These are phyloP conservation scores for Orbilia oligospora DNA, from an alignment of 2,329 filamentous ascomycete species.

Conservation along the genomic window DNA sequence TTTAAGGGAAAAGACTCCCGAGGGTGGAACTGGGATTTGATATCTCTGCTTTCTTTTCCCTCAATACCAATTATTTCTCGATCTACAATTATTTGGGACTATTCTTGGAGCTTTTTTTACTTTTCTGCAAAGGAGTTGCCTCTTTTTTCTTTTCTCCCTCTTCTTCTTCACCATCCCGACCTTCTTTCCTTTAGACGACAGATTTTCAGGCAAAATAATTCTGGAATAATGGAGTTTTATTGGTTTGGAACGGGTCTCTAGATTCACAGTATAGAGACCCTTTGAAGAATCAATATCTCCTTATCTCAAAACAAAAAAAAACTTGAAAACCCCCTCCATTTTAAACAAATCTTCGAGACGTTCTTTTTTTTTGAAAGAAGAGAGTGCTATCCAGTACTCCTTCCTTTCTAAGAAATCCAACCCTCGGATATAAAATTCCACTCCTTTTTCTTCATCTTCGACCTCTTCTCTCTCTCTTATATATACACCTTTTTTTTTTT, in stretches of 20 bases:
- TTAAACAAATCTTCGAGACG: background rate
- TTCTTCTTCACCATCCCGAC: background rate
- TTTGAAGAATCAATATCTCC: conserved; percentile 1
- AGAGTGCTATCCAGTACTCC: background rate
- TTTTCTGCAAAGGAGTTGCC: conserved; percentile 42
- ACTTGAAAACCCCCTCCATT: conserved; percentile 43
- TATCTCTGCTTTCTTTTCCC: background rate
- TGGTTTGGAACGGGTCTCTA: conserved; percentile 33
- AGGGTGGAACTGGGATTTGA: conserved; percentile 1
- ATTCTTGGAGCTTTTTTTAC: conserved; percentile 36
- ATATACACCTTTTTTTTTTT: background rate
- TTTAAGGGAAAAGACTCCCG: conserved; percentile 17
- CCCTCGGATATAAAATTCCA: background rate
- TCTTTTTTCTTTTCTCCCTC: background rate
- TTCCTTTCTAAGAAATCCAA: background rate
- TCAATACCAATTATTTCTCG: conserved; percentile 16
- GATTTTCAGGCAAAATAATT: conserved; percentile 43
- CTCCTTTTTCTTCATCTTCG: background rate
- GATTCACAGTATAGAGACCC: conserved; percentile 53
- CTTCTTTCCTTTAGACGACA: conserved; percentile 40
- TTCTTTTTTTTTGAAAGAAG: background rate
- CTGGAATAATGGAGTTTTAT: conserved; percentile 4
- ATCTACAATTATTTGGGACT: conserved; percentile 7
- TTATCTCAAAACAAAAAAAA: conserved; percentile 40
- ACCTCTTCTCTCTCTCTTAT: conserved; percentile 2